Evolutionary conservation across 371 early-diverging fungal species (phyloP), one percentile per base, ranked within the genome.

Genomic region (Ordospora colligata): DNA sequence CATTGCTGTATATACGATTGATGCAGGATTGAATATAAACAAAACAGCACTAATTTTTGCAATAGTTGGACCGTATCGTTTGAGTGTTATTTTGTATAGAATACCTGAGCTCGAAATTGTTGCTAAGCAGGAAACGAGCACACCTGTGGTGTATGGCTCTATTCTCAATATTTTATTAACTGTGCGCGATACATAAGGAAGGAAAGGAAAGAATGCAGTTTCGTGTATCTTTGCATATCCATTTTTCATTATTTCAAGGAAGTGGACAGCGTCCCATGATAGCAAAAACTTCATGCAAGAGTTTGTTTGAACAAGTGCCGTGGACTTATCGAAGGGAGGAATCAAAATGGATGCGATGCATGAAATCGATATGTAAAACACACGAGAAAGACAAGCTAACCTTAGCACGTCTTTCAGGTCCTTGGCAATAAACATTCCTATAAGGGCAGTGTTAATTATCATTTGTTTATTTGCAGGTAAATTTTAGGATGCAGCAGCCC

Each of bases 221-320:
- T 11, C 32, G 54, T 83, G 82, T 47, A 81, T 82, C 44, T 71
- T 43, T 22, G 25, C 49, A 62, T 85, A 85, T 22, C 83, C 80
- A 43, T 81, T 51, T 22, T 69, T 65, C 37, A 53, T 19, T 42
- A 85, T 85, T 8, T 77, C 50, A 25, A 66, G 21, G 73, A 83
- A 85, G 54, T 75, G 80, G 10, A 83, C 50, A 21, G 79, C 73
- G 75, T 85, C 85, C 85, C 85, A 85, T 27, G 76, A 67, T n/a
- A 80, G 10, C 1, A 85, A 67, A 69, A 74, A 81, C 27, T 73
- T 53, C 62, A 79, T 32, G 22, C 19, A 25, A 7, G 70, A 43
- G 49, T 9, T 21, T 12, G 19, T 42, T 27, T 52, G 17, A 6
- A 71, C 11, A 17, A 78, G 65, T 46, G 12, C n/a, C 51, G 69